Percentiles rank a stretch among this genome's conserved stretches.
Conservation (phyloP, 768 basidiomycete genomes). For the Glaciozyma antarctica region DNA sequence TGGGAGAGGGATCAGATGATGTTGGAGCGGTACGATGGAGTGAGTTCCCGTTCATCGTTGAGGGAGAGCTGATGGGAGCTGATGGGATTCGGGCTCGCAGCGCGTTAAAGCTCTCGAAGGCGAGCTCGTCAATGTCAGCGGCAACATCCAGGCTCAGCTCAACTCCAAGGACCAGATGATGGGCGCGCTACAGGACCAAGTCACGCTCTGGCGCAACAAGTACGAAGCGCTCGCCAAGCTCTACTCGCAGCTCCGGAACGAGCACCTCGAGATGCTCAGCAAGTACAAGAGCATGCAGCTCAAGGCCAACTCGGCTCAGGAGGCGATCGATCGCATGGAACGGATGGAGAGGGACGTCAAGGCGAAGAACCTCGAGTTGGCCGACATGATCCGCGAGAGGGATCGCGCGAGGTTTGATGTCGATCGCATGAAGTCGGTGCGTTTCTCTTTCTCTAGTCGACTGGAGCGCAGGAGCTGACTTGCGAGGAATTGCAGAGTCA, state of each 20-base stretch:
- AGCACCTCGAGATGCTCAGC: constrained; percentile 91
- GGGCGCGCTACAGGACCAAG: constrained; percentile 90
- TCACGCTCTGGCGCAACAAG: constrained; percentile 92
- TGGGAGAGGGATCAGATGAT: constrained; percentile 97
- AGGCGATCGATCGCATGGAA: constrained; percentile 96
- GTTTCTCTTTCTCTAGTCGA: constrained; percentile 22
- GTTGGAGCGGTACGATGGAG: constrained; percentile 92
- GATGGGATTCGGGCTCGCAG: constrained; percentile 42
- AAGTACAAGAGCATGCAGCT: constrained; percentile 97
- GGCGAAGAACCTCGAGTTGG: constrained; percentile 94
- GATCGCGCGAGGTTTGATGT: constrained; percentile 92
- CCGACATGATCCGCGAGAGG: constrained; percentile 96
- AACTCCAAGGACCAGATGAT: constrained; percentile 89
- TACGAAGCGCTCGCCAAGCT: constrained; percentile 97
- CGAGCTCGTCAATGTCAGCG: constrained; percentile 63
- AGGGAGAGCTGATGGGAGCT: neutral
- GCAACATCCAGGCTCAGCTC: constrained; percentile 76
- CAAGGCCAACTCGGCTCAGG: constrained; percentile 96
- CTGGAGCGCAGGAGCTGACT: neutral
- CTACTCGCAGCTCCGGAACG: constrained; percentile 93
- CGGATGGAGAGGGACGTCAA: constrained; percentile 97
- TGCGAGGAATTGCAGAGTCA: constrained; percentile 49
- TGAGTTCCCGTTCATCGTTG: constrained; percentile 42
- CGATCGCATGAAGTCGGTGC: constrained; percentile 72
- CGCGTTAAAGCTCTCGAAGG: constrained; percentile 91